phyloP scores from a whole-genome alignment of 2,329 filamentous ascomycete genomes.

The Fusarium chlamydosporum region DNA sequence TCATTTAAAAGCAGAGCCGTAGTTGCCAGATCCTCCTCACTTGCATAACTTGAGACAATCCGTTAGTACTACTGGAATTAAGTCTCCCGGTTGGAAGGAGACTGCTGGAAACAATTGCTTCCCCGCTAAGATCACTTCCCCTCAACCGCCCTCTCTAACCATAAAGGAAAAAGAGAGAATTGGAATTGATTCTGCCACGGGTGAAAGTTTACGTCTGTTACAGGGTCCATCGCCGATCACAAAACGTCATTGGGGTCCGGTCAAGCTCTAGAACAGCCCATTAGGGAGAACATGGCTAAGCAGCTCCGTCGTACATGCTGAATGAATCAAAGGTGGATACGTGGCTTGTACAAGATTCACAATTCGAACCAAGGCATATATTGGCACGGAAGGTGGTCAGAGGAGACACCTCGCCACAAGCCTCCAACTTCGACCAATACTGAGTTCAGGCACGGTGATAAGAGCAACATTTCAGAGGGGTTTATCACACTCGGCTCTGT shows the following conservation, averaged over 20 bases:
- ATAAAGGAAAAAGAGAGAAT: neutral
- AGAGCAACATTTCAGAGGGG: neutral
- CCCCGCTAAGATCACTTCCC: neutral
- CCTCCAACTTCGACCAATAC: neutral
- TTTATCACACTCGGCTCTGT: neutral
- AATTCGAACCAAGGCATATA: neutral
- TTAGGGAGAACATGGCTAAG: neutral
- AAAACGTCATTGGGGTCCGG: constrained; percentile 1
- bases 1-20: neutral
- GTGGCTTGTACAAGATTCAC: neutral
- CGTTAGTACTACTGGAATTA: neutral
- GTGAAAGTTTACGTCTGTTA: neutral
- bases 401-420: neutral
- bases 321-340: neutral
- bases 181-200: neutral
- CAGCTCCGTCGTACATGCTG: neutral
- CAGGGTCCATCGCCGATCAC: neutral
- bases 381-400: neutral
- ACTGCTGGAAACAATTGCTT: neutral
- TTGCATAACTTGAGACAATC: neutral
- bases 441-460: constrained; percentile 1
- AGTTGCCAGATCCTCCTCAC: neutral
- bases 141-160: constrained; percentile 2
- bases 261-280: neutral
- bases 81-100: neutral